A percentile compares a stretch with the other conserved stretches of the same genome.
phyloP scores from a whole-genome alignment of 2,329 filamentous ascomycete genomes.

The Ophiostoma perfectum region DNA sequence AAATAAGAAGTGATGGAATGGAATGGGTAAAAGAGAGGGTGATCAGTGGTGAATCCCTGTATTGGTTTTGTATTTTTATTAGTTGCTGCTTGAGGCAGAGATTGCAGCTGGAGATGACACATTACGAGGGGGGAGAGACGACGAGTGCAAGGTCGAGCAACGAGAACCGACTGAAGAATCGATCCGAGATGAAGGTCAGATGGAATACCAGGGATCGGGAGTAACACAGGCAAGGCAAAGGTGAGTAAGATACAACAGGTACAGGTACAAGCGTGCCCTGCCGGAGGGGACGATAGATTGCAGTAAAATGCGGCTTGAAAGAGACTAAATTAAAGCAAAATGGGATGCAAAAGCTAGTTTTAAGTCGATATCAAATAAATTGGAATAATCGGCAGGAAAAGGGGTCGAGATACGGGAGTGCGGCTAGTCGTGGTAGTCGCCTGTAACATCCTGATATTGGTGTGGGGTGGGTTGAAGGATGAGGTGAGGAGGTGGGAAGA shows the following conservation, averaged over 20 bases:
- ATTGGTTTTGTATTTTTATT: not conserved
- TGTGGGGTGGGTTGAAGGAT: no score
- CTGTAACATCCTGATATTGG: no score
- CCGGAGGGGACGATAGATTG: not conserved
- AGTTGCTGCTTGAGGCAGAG: no score
- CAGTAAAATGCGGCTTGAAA: not conserved
- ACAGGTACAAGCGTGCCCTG: no score
- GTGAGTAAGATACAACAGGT: no score
- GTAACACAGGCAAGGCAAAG: no score
- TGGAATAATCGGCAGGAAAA: constrained; percentile 1
- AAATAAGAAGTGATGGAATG: not conserved
- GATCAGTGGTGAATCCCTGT: not conserved
- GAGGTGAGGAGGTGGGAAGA: not conserved
- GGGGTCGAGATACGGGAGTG: constrained; percentile 1
- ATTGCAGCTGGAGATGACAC: no score
- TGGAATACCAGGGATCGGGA: no score
- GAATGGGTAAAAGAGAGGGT: not conserved
- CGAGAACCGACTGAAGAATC: no score
- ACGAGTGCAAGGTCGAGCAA: no score
- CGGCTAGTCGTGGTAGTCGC: not conserved
- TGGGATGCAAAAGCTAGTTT: not conserved
- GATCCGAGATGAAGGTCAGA: no score
- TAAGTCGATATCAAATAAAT: not conserved
- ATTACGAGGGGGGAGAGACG: no score
- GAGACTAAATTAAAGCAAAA: not conserved